Percentiles rank a stretch among this genome's conserved stretches.
Conservation (phyloP, 306 rosid species). For the Alnus rubra region DNA sequence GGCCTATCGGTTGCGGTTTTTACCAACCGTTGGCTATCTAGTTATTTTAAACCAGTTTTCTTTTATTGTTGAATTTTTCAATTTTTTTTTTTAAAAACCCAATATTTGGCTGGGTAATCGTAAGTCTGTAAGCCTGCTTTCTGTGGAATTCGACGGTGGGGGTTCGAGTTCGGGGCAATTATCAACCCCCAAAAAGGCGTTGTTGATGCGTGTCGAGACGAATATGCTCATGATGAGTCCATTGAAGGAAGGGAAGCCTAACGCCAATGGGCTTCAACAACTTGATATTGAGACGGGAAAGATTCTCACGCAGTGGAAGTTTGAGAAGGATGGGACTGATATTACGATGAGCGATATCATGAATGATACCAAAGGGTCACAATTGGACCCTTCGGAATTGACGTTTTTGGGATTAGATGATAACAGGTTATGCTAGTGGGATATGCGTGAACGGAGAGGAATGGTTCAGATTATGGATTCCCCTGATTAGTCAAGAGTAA, state of each 20-base stretch:
- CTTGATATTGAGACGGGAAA: conserved; percentile 86
- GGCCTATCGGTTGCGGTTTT: too few relatives aligned
- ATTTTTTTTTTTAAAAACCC: too few relatives aligned
- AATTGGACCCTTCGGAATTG: conserved; percentile 83
- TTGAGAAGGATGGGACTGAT: conserved; percentile 80
- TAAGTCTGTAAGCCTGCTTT: conserved; percentile 1
- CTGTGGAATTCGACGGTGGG: conserved; percentile 48
- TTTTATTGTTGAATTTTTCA: too few relatives aligned
- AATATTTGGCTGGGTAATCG: too few relatives aligned
- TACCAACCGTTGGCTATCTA: too few relatives aligned
- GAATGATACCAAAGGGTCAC: conserved; percentile 76
- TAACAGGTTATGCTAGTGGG: conserved; percentile 91
- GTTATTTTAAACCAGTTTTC: too few relatives aligned
- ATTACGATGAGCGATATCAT: conserved; percentile 82
- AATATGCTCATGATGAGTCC: conserved; percentile 93
- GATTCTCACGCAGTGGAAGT: conserved; percentile 85
- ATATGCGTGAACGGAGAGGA: conserved; percentile 77
- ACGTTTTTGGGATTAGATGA: conserved; percentile 95
- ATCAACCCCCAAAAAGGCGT: conserved; percentile 60
- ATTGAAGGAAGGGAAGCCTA: conserved; percentile 62
- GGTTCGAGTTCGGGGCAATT: conserved; percentile 28
- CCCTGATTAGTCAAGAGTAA: too few relatives aligned
- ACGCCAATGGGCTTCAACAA: conserved; percentile 61
- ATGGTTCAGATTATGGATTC: conserved; percentile 45
- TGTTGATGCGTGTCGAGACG: conserved; percentile 81